These are phyloP conservation scores for Venturia pyrina DNA, from an alignment of 2,329 filamentous ascomycete species.

Conservation along the genomic window DNA sequence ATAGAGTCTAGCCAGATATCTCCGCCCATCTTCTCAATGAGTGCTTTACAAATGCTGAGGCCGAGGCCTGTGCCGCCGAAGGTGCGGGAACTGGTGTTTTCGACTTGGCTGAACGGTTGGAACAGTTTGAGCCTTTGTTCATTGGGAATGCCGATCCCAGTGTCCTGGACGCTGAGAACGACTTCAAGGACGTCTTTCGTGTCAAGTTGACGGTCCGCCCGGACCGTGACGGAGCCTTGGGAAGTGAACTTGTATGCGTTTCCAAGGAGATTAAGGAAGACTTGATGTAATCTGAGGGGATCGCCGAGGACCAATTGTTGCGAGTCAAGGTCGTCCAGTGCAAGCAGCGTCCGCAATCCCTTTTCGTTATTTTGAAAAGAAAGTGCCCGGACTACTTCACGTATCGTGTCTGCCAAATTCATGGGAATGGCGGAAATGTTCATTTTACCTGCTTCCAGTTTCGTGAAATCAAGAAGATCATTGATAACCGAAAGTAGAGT, in stretches of 20 bases:
- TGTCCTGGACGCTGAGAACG: slow-evolving; percentile 80
- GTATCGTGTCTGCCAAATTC: slow-evolving; percentile 48
- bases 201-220: slow-evolving; percentile 62
- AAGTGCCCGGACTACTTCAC: slow-evolving; percentile 52
- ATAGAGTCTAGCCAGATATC: slow-evolving; percentile 72
- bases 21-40: slow-evolving; percentile 85
- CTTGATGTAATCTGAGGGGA: slow-evolving; percentile 41
- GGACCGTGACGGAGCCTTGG: slow-evolving; percentile 74
- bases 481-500: slow-evolving; percentile 44
- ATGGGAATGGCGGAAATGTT: slow-evolving; percentile 49
- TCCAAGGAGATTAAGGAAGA: slow-evolving; percentile 69
- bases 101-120: slow-evolving; percentile 85
- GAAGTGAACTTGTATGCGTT: slow-evolving; percentile 95
- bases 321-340: slow-evolving; percentile 41
- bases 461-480: slow-evolving; percentile 42
- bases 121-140: slow-evolving; percentile 79
- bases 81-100: slow-evolving; percentile 79
- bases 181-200: slow-evolving; percentile 60
- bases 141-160: slow-evolving; percentile 80
- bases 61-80: slow-evolving; percentile 89
- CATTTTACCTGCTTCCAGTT: slow-evolving; percentile 45
- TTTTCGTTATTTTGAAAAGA: slow-evolving; percentile 54
- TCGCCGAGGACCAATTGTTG: slow-evolving; percentile 43
- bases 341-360: slow-evolving; percentile 48
- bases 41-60: slow-evolving; percentile 86